These are phyloP conservation scores for Cladosporium sp. DNA, from an alignment of 2,329 filamentous ascomycete species.

Conservation along the genomic window DNA sequence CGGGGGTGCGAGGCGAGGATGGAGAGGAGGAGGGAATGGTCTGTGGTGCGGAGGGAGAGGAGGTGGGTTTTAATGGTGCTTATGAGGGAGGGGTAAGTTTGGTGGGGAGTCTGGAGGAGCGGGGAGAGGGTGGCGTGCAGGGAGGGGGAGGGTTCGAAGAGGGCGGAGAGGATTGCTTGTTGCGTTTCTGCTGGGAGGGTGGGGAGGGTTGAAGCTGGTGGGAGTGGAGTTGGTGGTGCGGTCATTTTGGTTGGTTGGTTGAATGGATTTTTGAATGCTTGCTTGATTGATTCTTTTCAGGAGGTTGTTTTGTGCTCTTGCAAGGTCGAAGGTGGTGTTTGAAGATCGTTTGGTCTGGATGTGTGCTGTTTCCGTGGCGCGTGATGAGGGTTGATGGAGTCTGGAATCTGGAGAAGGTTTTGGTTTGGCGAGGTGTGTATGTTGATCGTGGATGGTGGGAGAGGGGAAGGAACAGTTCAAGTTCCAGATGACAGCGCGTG, in stretches of 20 bases:
- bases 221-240: conserved; percentile 42
- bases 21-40: conserved; percentile 58
- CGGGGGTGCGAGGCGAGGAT: conserved; percentile 81
- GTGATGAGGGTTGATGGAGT: no score
- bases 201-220: conserved; percentile 54
- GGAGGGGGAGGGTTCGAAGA: conserved; percentile 77
- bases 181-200: conserved; percentile 54
- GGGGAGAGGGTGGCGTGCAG: conserved; percentile 71
- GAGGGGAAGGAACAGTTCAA: no score
- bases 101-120: conserved; percentile 58
- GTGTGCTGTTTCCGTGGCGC: neutral
- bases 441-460: neutral
- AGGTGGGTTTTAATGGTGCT: conserved; percentile 62
- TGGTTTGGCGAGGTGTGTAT: neutral
- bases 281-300: neutral
- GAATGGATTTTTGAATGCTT: neutral
- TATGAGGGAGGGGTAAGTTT: conserved; percentile 67
- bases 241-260: neutral
- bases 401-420: neutral
- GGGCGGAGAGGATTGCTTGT: conserved; percentile 62
- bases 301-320: neutral
- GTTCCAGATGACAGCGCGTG: neutral
- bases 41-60: conserved; percentile 51
- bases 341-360: neutral
- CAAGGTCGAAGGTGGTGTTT: neutral